Percentiles rank a stretch among this genome's conserved stretches.
Conservation (phyloP, 1,139 yeast species). For the Suzukiozyma palmioleophila region DNA sequence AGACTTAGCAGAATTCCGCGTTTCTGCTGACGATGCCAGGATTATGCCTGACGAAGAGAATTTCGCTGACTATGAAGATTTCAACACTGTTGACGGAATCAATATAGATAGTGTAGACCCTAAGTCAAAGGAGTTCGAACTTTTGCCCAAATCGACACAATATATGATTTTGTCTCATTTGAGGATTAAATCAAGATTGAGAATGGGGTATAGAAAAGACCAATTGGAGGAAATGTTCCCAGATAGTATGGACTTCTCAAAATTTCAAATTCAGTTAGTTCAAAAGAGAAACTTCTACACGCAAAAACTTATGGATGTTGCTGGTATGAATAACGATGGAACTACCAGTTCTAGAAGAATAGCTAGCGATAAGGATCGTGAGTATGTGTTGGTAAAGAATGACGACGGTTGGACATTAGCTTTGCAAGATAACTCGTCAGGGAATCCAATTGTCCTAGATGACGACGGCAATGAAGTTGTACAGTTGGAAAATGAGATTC, state of each 20-base stretch:
- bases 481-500: slow-evolving; percentile 5
- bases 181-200: slow-evolving; percentile 75
- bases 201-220: slow-evolving; percentile 92
- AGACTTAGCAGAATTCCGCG: slow-evolving; percentile 39
- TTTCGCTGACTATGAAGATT: slow-evolving; percentile 57
- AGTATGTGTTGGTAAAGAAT: slow-evolving; percentile 70
- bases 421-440: slow-evolving; percentile 39
- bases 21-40: slow-evolving; percentile 56
- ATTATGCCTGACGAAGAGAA: slow-evolving; percentile 71
- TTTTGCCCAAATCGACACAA: slow-evolving; percentile 75
- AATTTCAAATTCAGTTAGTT: slow-evolving; percentile 89
- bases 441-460: slow-evolving; percentile 43
- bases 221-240: slow-evolving; percentile 81
- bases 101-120: slow-evolving; percentile 70
- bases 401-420: slow-evolving; percentile 88
- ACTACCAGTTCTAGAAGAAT: slow-evolving; percentile 48
- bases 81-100: slow-evolving; percentile 68
- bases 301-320: slow-evolving; percentile 76
- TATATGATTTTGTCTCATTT: slow-evolving; percentile 84
- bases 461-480: slow-evolving; percentile 17
- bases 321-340: slow-evolving; percentile 74
- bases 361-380: slow-evolving; percentile 80
- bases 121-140: slow-evolving; percentile 57
- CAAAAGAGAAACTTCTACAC: slow-evolving; percentile 88
- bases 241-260: slow-evolving; percentile 82